A percentile compares a stretch with the other conserved stretches of the same genome.
Evolutionary conservation across 192 early-diverging fungal species (phyloP).

Genomic region (Phlyctochytrium arcticum): DNA sequence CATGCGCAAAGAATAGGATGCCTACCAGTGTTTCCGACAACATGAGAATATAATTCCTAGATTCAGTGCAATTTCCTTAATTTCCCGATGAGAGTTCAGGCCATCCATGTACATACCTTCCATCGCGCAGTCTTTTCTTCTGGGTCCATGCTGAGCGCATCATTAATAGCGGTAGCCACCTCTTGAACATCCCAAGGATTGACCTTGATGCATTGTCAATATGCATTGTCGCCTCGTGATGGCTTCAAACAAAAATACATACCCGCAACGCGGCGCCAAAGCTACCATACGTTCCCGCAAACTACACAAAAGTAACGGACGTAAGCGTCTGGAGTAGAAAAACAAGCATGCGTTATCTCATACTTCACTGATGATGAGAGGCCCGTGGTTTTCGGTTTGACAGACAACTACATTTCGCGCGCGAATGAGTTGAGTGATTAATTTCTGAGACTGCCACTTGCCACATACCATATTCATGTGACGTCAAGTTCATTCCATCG

Average conservation of each 20-base stretch:
- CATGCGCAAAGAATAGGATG: neutral
- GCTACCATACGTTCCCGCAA: constrained; percentile 54
- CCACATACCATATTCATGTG: constrained; percentile 49
- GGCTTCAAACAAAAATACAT: neutral
- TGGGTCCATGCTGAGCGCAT: constrained; percentile 36
- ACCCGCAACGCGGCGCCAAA: constrained; percentile 50
- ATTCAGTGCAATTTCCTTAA: too few species aligned
- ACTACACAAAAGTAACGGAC: too few species aligned
- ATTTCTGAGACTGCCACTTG: too few species aligned
- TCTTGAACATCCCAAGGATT: constrained; percentile 55
- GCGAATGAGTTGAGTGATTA: neutral
- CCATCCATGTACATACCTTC: constrained; percentile 23
- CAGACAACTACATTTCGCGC: constrained; percentile 38
- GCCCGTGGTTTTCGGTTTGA: constrained; percentile 46
- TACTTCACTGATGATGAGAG: constrained; percentile 54
- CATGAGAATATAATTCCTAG: constrained; percentile 37
- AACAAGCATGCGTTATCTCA: neutral
- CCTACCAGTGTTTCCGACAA: constrained; percentile 36
- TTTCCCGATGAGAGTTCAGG: too few species aligned
- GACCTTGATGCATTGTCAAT: neutral
- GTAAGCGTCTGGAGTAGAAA: too few species aligned
- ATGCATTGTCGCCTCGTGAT: neutral
- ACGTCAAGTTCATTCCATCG: constrained; percentile 61
- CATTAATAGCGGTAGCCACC: constrained; percentile 42
- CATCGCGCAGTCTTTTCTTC: constrained; percentile 48